These are phyloP conservation scores for Starmerella bombi DNA, from an alignment of 805 yeast species.

Conservation along the genomic window DNA sequence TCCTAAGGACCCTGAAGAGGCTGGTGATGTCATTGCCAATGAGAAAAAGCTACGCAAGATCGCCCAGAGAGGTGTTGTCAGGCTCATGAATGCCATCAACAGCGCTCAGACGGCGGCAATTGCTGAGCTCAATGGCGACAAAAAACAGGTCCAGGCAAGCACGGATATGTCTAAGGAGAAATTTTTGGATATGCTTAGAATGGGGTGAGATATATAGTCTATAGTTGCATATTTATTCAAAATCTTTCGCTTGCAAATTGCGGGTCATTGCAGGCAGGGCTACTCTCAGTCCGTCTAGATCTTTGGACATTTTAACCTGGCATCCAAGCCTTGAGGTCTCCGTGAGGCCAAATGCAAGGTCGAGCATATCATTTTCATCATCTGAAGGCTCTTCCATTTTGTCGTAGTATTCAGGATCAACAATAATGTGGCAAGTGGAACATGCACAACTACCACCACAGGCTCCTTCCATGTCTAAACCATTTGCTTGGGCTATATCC, in stretches of 20 bases:
- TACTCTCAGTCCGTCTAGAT: slow-evolving; percentile 82
- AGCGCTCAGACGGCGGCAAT: slow-evolving; percentile 53
- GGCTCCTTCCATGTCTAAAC: slow-evolving; percentile 91
- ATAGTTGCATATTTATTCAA: slow-evolving; percentile 24
- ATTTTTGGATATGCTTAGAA: slow-evolving; percentile 68
- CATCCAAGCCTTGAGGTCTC: slow-evolving; percentile 95
- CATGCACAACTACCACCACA: slow-evolving; percentile 99
- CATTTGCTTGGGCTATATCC: slow-evolving; percentile 89
- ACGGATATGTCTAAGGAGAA: slow-evolving; percentile 79
- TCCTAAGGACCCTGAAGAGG: slow-evolving; percentile 44
- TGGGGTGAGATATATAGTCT: slow-evolving; percentile 15
- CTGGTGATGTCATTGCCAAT: slow-evolving; percentile 45
- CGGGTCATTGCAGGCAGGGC: slow-evolving; percentile 97
- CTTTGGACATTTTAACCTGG: slow-evolving; percentile 79
- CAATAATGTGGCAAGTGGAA: slow-evolving; percentile 92
- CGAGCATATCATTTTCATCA: slow-evolving; percentile 97
- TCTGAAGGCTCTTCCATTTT: slow-evolving; percentile 87
- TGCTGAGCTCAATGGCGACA: slow-evolving; percentile 25
- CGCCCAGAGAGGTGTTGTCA: slow-evolving; percentile 81
- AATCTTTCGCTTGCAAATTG: slow-evolving; percentile 72
- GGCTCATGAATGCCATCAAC: slow-evolving; percentile 69
- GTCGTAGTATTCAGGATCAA: slow-evolving; percentile 91
- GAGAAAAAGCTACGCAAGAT: slow-evolving; percentile 61
- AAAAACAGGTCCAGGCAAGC: slow-evolving; percentile 34
- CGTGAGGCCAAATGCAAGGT: slow-evolving; percentile 90